phyloP scores from a whole-genome alignment of 2,329 filamentous ascomycete species.

The Ceratocystis cacaofunesta region DNA sequence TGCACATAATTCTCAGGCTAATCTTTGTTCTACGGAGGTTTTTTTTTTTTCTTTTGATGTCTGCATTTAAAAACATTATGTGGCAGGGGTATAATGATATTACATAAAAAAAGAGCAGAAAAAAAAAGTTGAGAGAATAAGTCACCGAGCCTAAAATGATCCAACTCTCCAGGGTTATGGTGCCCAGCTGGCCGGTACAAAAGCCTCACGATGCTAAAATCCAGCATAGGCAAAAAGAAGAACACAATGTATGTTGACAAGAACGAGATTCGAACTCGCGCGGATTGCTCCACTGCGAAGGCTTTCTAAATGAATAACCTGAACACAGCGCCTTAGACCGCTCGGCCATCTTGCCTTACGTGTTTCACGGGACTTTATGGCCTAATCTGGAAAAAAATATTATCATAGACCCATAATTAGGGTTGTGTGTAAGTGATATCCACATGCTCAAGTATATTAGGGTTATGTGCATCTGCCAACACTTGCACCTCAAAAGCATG shows the following conservation, averaged over 20 bases:
- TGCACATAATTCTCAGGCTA: neutral
- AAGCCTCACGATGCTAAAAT: no score
- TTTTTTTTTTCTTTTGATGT: neutral
- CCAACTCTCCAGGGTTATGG: no score
- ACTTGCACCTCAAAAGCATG: neutral
- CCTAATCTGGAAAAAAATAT: no score
- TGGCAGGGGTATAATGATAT: neutral
- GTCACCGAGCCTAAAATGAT: neutral
- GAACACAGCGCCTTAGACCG: no score
- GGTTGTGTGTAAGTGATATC: no score
- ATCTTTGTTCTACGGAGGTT: neutral
- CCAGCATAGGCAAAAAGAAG: neutral
- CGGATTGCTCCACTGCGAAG: constrained; percentile 18
- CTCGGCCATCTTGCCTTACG: no score
- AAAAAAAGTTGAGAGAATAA: neutral
- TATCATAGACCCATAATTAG: neutral
- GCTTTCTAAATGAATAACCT: neutral
- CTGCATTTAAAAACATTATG: neutral
- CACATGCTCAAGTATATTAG: fast-evolving
- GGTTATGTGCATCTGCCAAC: neutral
- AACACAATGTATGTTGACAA: constrained; percentile 20
- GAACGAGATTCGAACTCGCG: constrained; percentile 21
- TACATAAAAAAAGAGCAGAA: neutral
- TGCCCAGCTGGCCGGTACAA: no score
- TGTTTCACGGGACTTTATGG: fast-evolving